Percentiles rank a stretch among this genome's conserved stretches.
Conservation (phyloP, 2,329 filamentous ascomycete species). For the Tolypocladium amazonense region DNA sequence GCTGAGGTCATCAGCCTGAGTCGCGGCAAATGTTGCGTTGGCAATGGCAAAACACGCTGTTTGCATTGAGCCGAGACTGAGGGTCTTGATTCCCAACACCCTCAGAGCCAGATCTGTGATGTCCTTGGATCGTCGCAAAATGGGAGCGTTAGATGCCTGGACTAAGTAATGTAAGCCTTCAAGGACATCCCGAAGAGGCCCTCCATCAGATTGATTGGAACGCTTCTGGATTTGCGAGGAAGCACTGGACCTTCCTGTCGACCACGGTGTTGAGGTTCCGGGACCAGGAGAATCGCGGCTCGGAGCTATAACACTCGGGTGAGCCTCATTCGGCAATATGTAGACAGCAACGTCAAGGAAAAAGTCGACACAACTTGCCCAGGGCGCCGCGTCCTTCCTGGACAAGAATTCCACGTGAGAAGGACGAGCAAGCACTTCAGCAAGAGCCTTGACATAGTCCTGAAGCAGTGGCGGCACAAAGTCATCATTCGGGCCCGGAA, state of each 20-base stretch:
- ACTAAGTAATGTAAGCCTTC: conserved; percentile 56
- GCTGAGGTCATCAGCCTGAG: conserved; percentile 56
- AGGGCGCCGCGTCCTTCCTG: conserved; percentile 43
- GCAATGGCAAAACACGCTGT: conserved; percentile 65
- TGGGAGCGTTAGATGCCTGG: conserved; percentile 56
- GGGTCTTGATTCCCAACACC: conserved; percentile 48
- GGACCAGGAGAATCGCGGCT: conserved; percentile 33
- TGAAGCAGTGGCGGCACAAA: conserved; percentile 60
- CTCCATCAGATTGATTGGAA: conserved; percentile 16
- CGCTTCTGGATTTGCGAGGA: conserved; percentile 20
- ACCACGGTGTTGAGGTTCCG: conserved; percentile 17
- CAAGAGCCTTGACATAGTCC: conserved; percentile 70
- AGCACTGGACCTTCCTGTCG: conserved; percentile 16
- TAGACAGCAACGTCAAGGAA: conserved; percentile 52
- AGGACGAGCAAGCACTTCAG: conserved; percentile 57
- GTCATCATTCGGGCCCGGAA: conserved; percentile 49
- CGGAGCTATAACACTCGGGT: neutral
- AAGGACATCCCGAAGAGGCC: conserved; percentile 31
- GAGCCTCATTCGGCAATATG: conserved; percentile 29
- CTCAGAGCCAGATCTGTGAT: conserved; percentile 47
- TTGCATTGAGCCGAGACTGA: conserved; percentile 53
- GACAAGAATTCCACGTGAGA: conserved; percentile 74
- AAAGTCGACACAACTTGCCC: conserved; percentile 62
- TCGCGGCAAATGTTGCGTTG: conserved; percentile 57
- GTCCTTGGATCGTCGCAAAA: conserved; percentile 42